Base-by-base conservation (phyloP, 495 filamentous ascomycete species). In the Umbilicaria muhlenbergii region DNA sequence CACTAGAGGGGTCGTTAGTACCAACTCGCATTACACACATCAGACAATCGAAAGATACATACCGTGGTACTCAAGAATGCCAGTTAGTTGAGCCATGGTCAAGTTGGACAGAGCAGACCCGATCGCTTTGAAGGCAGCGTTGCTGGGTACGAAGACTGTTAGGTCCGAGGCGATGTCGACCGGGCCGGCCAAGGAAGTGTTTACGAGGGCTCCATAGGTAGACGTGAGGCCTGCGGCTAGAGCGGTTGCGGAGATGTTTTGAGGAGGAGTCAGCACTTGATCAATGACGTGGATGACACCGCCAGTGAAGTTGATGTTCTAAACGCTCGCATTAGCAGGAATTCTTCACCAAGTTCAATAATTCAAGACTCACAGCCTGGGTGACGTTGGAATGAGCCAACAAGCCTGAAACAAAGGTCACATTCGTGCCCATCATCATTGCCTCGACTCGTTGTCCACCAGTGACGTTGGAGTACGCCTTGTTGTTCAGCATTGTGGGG, bases 201-300 rank as follows among this genome's bases (percentile, higher is more conserved):
- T 50, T 21, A 53, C 63, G 5, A 81, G 48, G 11, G 80, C 77
- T n/a, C 74, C 77, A 33, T 61, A 58, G 13, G 72, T 55, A 8
- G 73, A 65, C 11, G 75, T 81, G 6, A 82, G 65, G 39, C 75
- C 72, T 15, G 61, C 63, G 5, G 60, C 61, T 0, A 51, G 38
- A 12, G 74, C 63, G 7, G 75, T 77, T 15, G 58, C 53, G 14
- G 51, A 39, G 38, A 78, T 45, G 45, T 68, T 69, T 35, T 57
- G 34, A 0, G 81, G 81, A 31, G 81, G 57, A 15, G 63, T 62
- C 7, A 83, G 64, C 36, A 76, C 58, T 6, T 48, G 56, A 56
- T 83, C 71, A 51, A 86, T 72, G 36, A 84, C 58, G 54, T 86
- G 80, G 28, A 83, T 62, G 1, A 77, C 67, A 33, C 81, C 81